These are phyloP conservation scores for Komagataella populi DNA, from an alignment of 805 yeast species.

Conservation along the genomic window DNA sequence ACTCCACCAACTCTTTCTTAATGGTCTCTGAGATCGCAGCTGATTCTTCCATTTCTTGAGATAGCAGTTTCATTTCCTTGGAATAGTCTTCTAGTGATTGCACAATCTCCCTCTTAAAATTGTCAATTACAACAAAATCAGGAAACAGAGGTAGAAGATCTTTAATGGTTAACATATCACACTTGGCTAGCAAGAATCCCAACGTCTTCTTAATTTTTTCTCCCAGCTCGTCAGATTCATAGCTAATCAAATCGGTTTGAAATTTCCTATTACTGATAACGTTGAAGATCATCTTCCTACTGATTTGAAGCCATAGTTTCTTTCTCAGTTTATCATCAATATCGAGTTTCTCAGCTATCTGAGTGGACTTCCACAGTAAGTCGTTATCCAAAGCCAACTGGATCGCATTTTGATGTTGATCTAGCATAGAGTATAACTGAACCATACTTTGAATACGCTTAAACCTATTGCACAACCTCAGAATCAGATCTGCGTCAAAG, in stretches of 20 bases:
- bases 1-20: constrained; percentile 38
- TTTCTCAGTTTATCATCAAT: constrained; percentile 39
- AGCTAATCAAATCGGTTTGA: constrained; percentile 8
- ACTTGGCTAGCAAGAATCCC: constrained; percentile 24
- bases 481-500: constrained; percentile 62
- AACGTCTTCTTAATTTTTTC: constrained; percentile 16
- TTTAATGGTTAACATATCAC: constrained; percentile 49
- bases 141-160: constrained; percentile 81
- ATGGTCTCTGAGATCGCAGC: constrained; percentile 45
- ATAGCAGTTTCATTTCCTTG: constrained; percentile 44
- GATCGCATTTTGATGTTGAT: constrained; percentile 70
- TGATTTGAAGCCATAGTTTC: constrained; percentile 59
- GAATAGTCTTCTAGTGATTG: constrained; percentile 67
- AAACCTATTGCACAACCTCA: constrained; percentile 57
- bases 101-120: constrained; percentile 74
- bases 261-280: constrained; percentile 15
- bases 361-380: constrained; percentile 42
- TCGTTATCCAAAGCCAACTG: constrained; percentile 52
- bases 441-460: constrained; percentile 54
- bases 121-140: constrained; percentile 67
- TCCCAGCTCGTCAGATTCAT: constrained; percentile 6
- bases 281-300: constrained; percentile 29
- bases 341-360: constrained; percentile 40
- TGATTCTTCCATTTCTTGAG: constrained; percentile 67
- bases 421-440: constrained; percentile 53